Base-by-base conservation (phyloP, 305 asterid genomes). In the Rubia tinctorum region DNA sequence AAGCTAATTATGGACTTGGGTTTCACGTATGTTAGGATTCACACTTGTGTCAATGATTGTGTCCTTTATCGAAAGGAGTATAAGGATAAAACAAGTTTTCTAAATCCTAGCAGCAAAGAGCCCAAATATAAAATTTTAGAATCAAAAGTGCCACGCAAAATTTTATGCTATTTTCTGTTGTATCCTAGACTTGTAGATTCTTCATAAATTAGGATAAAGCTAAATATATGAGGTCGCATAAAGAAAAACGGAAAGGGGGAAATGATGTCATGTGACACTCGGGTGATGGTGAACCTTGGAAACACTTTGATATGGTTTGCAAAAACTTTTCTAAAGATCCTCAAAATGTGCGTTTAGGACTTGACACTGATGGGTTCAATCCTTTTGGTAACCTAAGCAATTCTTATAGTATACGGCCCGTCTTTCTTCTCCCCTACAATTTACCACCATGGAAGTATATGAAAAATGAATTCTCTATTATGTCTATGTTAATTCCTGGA, bases 391-490 rank as follows among this genome's bases (percentile, higher is more conserved):
- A 12, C 14, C 61, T 77, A 78, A 68, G 61, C 49, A 65, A 7
- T 5, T 5, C 47, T 10, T 71, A 79, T 25, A 74, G 78, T 10
- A 74, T 74, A 10, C 71, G 82, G 78, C 83, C 55, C 0, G 72
- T 79, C 0, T 49, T 82, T 23, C 20, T 73, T 6, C 63, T 66
- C 6, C 71, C 75, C 9, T 77, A 74, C 14, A 74, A 79, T 27
- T 7, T 79, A 3, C 78, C 78, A n/a, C 73, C 74, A 10, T 77
- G 79, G 77, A 49, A 68, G 53, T 73, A 49, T 18, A 72, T 76
- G 74, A 67, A 66, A 8, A 27, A 67, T 1, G 63, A 39, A 10
- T 77, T n/a, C 4, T 55, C 73, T 17, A 62, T 71, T 2, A 42
- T 74, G 15, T 60, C 75, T 1, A 15, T 77, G 14, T 58, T 77